phyloP scores from a whole-genome alignment of 1,284 basidiomycete genomes.

The Puccinia polysora region DNA sequence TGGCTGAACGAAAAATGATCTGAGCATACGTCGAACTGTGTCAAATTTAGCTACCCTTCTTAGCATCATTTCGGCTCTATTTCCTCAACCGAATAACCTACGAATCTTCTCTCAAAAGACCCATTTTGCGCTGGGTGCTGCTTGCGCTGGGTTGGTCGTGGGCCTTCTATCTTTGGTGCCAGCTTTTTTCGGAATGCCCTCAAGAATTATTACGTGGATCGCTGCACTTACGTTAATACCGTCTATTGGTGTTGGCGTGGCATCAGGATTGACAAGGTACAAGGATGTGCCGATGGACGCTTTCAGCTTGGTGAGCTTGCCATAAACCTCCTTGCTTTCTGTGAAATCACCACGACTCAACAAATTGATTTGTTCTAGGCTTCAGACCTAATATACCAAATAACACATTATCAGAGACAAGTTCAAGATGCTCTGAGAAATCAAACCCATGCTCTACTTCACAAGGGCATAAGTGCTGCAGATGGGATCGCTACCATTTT shows the following conservation, averaged over 20 bases:
- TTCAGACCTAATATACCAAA: slow-evolving; percentile 13
- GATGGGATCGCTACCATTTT: slow-evolving; percentile 20
- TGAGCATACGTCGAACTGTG: background rate
- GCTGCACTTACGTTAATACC: slow-evolving; percentile 20
- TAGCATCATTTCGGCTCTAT: slow-evolving; percentile 11
- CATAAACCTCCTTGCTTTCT: background rate
- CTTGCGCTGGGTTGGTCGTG: slow-evolving; percentile 11
- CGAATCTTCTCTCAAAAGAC: slow-evolving; percentile 25
- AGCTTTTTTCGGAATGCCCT: background rate
- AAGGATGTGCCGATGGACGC: slow-evolving; percentile 16
- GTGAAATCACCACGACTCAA: background rate
- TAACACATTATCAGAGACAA: slow-evolving; percentile 20
- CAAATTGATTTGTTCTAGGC: background rate
- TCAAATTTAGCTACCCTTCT: slow-evolving; percentile 23
- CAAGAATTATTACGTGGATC: background rate
- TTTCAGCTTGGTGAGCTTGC: slow-evolving; percentile 21
- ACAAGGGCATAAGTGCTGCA: slow-evolving; percentile 16
- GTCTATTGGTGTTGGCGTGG: background rate
- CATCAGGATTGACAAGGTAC: slow-evolving; percentile 14
- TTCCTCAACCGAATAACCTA: slow-evolving; percentile 40
- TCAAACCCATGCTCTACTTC: background rate
- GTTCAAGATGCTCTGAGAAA: slow-evolving; percentile 17
- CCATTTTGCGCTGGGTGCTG: slow-evolving; percentile 24
- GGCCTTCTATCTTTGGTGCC: slow-evolving; percentile 11
- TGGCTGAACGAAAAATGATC: background rate